These are phyloP conservation scores for Pistacia vera DNA, from an alignment of 345 rosid genomes.

Conservation along the genomic window DNA sequence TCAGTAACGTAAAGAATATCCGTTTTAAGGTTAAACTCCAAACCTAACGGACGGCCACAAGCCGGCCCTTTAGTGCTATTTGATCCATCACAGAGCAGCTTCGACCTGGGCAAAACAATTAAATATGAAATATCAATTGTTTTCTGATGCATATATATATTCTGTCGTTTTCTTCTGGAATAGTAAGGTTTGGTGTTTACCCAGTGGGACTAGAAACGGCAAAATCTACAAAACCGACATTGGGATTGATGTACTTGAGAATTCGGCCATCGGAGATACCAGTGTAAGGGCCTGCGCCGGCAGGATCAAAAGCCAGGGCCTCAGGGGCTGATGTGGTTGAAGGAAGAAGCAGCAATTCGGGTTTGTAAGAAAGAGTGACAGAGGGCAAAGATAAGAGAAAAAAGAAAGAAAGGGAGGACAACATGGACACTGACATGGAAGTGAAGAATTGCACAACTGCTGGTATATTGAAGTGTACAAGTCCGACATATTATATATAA, in stretches of 20 bases:
- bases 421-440: background rate
- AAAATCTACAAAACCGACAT: conserved; percentile 32
- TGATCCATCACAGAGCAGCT: conserved; percentile 25
- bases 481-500: no score
- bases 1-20: conserved; percentile 47
- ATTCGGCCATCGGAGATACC: conserved; percentile 50
- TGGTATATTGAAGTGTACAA: no score
- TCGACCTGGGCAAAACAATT: conserved; percentile 9
- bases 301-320: background rate
- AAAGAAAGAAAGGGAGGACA: background rate
- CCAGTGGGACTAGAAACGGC: conserved; percentile 28
- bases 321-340: background rate
- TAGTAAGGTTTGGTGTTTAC: conserved; percentile 2
- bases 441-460: no score
- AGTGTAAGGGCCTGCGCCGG: conserved; percentile 33
- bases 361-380: background rate
- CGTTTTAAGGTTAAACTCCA: conserved; percentile 28
- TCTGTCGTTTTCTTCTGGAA: no score
- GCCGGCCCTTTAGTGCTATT: conserved; percentile 19
- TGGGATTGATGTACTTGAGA: conserved; percentile 34
- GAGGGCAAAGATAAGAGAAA: background rate
- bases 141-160: no score
- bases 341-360: background rate
- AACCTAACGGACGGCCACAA: conserved; percentile 50
- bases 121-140: no score